phyloP scores from a whole-genome alignment of 176 grass and related monocot species.

The Coix lacrymajobi region DNA sequence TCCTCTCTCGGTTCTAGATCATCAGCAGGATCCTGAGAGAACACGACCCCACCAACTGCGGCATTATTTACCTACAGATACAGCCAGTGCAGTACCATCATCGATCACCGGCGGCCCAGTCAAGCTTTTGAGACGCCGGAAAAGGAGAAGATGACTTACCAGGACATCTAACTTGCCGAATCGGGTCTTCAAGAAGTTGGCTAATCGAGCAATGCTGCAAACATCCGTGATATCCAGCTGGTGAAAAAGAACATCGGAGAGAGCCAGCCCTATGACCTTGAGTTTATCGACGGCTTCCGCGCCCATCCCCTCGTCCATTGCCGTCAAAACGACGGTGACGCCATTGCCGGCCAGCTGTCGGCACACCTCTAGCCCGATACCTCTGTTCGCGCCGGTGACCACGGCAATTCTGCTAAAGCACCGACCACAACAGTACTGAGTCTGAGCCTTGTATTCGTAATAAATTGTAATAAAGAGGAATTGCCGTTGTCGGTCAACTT shows the following conservation, averaged over 20 bases:
- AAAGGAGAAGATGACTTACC: neutral
- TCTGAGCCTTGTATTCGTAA: too few species aligned
- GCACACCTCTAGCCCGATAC: conserved; percentile 54
- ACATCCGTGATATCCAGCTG: conserved; percentile 37
- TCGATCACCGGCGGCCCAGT: neutral
- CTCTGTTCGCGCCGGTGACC: conserved; percentile 55
- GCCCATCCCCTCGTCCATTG: conserved; percentile 35
- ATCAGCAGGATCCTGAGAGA: neutral
- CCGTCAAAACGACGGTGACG: conserved; percentile 41
- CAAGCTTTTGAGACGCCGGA: neutral
- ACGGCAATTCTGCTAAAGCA: neutral
- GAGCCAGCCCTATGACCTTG: neutral
- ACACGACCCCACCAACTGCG: neutral
- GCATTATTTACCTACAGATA: conserved; percentile 38
- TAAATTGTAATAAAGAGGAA: too few species aligned
- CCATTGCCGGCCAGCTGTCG: conserved; percentile 21
- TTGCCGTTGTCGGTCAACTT: too few species aligned
- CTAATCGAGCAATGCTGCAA: conserved; percentile 25
- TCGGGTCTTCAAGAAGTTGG: conserved; percentile 27
- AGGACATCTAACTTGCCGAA: conserved; percentile 52
- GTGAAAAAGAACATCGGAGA: conserved; percentile 31
- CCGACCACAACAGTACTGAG: too few species aligned
- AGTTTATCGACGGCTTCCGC: conserved; percentile 24
- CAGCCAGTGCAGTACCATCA: too few species aligned
- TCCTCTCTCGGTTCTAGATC: neutral